Evolutionary conservation across 1,284 basidiomycete genomes (phyloP), one percentile per base, ranked within the genome.

Genomic region (Rhodotorula sp.): DNA sequence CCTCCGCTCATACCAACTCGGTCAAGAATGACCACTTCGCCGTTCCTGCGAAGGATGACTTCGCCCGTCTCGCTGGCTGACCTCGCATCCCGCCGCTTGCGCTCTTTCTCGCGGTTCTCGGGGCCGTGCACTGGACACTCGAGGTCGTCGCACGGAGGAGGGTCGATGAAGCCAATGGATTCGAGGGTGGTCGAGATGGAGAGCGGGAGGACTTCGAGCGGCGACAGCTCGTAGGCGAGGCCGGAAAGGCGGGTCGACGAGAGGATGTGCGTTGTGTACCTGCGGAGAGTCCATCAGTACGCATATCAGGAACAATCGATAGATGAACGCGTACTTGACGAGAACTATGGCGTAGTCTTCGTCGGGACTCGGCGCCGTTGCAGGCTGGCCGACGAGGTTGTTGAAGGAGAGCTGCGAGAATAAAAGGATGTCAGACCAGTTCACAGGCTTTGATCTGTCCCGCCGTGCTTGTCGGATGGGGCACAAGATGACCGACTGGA

Each of bases 321-420:
- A 31, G 37, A n/a, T 13, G 26, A 20, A 58, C n/a, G n/a, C 55
- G 15, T 24, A 73, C 72, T 69, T 68, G 65, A 75, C 68, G 13
- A 73, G 51, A 2, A 65, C 72, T 30, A 75, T 57, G 15, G 66
- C 63, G 46, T 69, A 75, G 46, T 75, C 74, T 20, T 75, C 72
- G 20, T 54, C 40, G 24, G 53, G 37, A 26, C 37, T 37, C 0
- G 67, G 68, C 46, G 52, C 50, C 24, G 64, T 46, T 9, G 64
- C 51, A 1, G 61, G 50, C 34, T 67, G 62, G 1, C 74, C 74
- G 22, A 75, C 59, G 22, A 73, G 26, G 22, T 56, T 66, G 2
- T 69, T 65, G 37, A 48, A 18, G 5, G 67, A 54, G 28, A 67
- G 40, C 68, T 72, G 63, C 56, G 31, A 0, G 22, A 46, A 18